Percentiles rank a stretch among this genome's conserved stretches.
phyloP scores from a whole-genome alignment of 2,329 filamentous ascomycete genomes.

The Paecilomyces dactylethromorphus region DNA sequence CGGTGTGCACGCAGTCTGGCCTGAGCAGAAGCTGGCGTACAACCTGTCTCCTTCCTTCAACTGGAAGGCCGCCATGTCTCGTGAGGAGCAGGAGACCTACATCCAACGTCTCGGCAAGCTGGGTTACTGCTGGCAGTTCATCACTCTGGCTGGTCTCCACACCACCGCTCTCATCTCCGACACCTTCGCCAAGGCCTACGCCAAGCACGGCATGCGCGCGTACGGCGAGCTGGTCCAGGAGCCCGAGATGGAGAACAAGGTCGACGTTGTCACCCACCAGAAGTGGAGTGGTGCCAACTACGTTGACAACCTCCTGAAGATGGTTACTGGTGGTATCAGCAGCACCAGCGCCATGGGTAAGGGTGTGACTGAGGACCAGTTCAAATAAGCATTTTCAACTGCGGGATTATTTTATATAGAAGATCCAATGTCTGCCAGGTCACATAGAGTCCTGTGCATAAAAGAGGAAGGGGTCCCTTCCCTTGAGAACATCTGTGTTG shows the following conservation, averaged over 20 bases:
- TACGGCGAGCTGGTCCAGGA: constrained; percentile 98
- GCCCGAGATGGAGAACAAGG: constrained; percentile 83
- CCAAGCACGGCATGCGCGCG: constrained; percentile 80
- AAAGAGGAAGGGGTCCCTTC: background rate
- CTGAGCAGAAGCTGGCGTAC: constrained; percentile 97
- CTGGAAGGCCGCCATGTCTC: constrained; percentile 96
- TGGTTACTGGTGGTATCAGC: constrained; percentile 89
- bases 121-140: constrained; percentile 99
- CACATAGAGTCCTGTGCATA: background rate
- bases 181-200: constrained; percentile 77
- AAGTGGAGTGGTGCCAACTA: constrained; percentile 97
- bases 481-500: background rate
- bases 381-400: constrained; percentile 47
- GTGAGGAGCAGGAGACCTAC: constrained; percentile 91
- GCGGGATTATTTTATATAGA: background rate
- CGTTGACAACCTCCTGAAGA: constrained; percentile 90
- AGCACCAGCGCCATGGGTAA: constrained; percentile 94
- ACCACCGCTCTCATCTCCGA: constrained; percentile 89
- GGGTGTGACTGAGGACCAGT: constrained; percentile 97
- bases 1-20: constrained; percentile 89
- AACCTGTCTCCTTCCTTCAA: constrained; percentile 99
- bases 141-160: constrained; percentile 95
- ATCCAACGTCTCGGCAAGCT: constrained; percentile 79
- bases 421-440: background rate
- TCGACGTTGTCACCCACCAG: constrained; percentile 97